Evolutionary conservation across 2,329 filamentous ascomycete genomes (phyloP).

Genomic region (Arthrobotrys sinensis): DNA sequence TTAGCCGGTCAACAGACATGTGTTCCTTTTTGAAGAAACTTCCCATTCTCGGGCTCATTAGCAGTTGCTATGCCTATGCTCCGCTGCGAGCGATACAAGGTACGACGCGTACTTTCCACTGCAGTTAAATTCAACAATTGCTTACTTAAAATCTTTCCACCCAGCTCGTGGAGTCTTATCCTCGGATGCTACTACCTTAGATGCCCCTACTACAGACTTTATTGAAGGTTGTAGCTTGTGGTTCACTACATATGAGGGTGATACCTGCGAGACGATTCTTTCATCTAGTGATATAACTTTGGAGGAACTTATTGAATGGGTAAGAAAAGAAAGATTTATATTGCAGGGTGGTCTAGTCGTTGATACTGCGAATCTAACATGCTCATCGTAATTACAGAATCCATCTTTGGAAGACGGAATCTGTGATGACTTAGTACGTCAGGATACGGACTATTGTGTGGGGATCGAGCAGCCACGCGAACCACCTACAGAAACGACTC

Average conservation of each 20-base stretch:
- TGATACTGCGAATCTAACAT: too few species aligned
- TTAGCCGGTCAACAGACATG: too few species aligned
- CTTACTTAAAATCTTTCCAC: neutral
- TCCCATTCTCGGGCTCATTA: conserved; percentile 21
- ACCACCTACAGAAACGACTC: neutral
- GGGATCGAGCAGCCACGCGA: neutral
- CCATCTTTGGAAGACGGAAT: conserved; percentile 32
- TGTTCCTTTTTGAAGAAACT: neutral
- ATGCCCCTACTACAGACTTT: neutral
- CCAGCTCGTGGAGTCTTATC: neutral
- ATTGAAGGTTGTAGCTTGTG: conserved; percentile 22
- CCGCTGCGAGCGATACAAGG: conserved; percentile 7
- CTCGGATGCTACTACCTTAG: neutral
- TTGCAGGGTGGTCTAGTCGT: neutral
- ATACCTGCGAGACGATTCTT: conserved; percentile 28
- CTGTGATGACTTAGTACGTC: conserved; percentile 24
- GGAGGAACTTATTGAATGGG: conserved; percentile 27
- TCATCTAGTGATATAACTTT: conserved; percentile 20
- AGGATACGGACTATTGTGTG: conserved; percentile 38
- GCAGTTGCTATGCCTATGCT: conserved; percentile 24
- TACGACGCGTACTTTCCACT: too few species aligned
- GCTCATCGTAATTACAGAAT: conserved; percentile 11
- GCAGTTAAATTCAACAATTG: too few species aligned
- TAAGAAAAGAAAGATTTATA: conserved; percentile 6
- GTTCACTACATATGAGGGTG: conserved; percentile 18